These are phyloP conservation scores for Trifolium subterraneum DNA, from an alignment of 306 rosid genomes.

Conservation along the genomic window DNA sequence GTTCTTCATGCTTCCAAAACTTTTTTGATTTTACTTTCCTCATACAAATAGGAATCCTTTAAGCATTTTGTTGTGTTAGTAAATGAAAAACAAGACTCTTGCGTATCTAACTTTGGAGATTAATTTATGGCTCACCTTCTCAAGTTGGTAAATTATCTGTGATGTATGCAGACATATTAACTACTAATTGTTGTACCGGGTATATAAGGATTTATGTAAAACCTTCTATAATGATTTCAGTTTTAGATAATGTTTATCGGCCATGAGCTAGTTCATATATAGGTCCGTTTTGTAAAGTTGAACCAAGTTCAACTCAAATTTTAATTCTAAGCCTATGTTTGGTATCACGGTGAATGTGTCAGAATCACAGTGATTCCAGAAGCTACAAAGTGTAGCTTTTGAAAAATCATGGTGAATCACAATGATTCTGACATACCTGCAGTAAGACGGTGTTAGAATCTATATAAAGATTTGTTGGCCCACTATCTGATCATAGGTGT, in stretches of 20 bases:
- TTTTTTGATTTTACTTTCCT: conserved; percentile 41
- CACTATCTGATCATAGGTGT: too few species aligned
- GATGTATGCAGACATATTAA: conserved; percentile 9
- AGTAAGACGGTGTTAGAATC: too few species aligned
- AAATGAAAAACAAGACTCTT: conserved; percentile 28
- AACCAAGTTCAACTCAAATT: too few species aligned
- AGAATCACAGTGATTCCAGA: too few species aligned
- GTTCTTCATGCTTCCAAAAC: conserved; percentile 42
- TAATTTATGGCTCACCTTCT: conserved; percentile 36
- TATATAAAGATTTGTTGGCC: too few species aligned
- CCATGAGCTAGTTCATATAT: not conserved
- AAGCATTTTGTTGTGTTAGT: conserved; percentile 15
- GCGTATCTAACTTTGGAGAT: conserved; percentile 23
- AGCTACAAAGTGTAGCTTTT: too few species aligned
- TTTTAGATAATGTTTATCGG: conserved; percentile 11
- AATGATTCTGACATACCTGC: too few species aligned
- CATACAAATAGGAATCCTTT: conserved; percentile 34
- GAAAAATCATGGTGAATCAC: too few species aligned
- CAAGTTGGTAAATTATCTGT: conserved; percentile 17
- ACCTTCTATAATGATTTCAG: conserved; percentile 7
- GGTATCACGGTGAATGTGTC: too few species aligned
- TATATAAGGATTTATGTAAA: conserved; percentile 10
- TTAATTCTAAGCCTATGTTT: too few species aligned
- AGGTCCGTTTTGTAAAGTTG: not conserved
- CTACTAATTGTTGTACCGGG: conserved; percentile 15